These are phyloP conservation scores for Amylocystis lapponica DNA, from an alignment of 768 basidiomycete genomes.

Conservation along the genomic window DNA sequence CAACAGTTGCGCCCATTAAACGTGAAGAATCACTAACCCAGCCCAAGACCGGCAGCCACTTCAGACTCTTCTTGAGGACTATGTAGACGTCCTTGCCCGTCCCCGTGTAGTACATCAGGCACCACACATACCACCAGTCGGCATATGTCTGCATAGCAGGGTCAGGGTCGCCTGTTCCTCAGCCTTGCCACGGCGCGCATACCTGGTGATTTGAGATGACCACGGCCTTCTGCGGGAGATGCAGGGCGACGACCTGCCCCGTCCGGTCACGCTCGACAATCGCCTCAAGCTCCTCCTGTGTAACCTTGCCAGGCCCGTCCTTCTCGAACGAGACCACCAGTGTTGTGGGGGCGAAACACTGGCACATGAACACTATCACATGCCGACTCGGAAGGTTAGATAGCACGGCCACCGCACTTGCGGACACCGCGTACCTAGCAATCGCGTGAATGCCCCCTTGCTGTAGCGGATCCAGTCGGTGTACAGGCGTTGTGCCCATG, in stretches of 20 bases:
- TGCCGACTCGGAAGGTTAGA: background rate
- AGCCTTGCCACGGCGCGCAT: too few species aligned
- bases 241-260: slow-evolving; percentile 55
- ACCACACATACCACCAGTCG: slow-evolving; percentile 88
- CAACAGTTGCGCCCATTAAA: background rate
- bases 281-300: slow-evolving; percentile 49
- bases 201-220: slow-evolving; percentile 94
- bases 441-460: slow-evolving; percentile 74
- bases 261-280: slow-evolving; percentile 50
- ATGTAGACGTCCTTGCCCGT: slow-evolving; percentile 78
- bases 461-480: slow-evolving; percentile 70
- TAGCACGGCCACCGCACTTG: background rate
- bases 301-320: slow-evolving; percentile 59
- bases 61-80: slow-evolving; percentile 86
- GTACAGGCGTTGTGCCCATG: slow-evolving; percentile 50
- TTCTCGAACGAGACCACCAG: slow-evolving; percentile 70
- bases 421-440: slow-evolving; percentile 55
- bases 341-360: slow-evolving; percentile 77
- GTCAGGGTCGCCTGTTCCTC: too few species aligned
- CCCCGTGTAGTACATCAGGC: slow-evolving; percentile 62
- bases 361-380: slow-evolving; percentile 63
- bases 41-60: slow-evolving; percentile 81
- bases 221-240: slow-evolving; percentile 74
- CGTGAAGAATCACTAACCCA: slow-evolving; percentile 50
- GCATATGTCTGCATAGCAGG: slow-evolving; percentile 71